Percentiles rank a stretch among this genome's conserved stretches.
These are phyloP conservation scores for Heterobasidion occidentale DNA, from an alignment of 1,284 basidiomycete genomes.

Conservation along the genomic window DNA sequence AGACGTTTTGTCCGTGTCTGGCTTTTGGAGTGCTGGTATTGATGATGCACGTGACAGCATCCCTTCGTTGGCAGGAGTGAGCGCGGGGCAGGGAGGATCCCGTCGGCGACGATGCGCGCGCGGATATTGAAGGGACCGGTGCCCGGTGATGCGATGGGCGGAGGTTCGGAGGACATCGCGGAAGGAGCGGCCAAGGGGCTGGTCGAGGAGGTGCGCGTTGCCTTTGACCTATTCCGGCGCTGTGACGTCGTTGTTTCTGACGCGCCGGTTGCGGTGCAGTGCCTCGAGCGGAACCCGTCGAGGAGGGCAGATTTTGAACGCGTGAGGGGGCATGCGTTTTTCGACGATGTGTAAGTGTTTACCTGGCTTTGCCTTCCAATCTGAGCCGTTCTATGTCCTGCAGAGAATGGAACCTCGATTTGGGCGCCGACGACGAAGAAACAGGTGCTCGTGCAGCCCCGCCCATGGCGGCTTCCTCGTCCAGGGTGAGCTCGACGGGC, in stretches of 20 bases:
- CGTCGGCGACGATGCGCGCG: neutral
- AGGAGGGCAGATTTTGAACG: conserved; percentile 6
- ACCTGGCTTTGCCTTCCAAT: neutral
- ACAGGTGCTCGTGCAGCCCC: too few relatives aligned
- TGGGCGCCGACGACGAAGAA: neutral
- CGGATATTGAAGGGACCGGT: neutral
- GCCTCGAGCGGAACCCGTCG: conserved; percentile 12
- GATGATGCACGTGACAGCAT: neutral
- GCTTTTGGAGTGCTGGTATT: neutral
- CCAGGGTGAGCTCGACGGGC: too few relatives aligned
- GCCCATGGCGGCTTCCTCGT: too few relatives aligned
- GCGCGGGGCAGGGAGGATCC: neutral
- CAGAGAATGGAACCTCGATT: conserved; percentile 6
- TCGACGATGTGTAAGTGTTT: conserved; percentile 9
- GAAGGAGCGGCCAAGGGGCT: too few relatives aligned
- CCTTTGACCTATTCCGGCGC: too few relatives aligned
- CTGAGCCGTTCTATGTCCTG: neutral
- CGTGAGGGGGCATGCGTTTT: conserved; percentile 6
- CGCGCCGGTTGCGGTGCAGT: conserved; percentile 1
- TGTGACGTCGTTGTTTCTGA: too few relatives aligned
- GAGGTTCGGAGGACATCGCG: too few relatives aligned
- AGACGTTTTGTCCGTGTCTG: neutral
- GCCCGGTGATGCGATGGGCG: neutral
- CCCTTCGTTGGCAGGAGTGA: neutral
- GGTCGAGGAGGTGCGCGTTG: too few relatives aligned